Evolutionary conservation across 2,329 filamentous ascomycete genomes (phyloP), one percentile per base, ranked within the genome.

Genomic region (Phyllosticta ampelicida): DNA sequence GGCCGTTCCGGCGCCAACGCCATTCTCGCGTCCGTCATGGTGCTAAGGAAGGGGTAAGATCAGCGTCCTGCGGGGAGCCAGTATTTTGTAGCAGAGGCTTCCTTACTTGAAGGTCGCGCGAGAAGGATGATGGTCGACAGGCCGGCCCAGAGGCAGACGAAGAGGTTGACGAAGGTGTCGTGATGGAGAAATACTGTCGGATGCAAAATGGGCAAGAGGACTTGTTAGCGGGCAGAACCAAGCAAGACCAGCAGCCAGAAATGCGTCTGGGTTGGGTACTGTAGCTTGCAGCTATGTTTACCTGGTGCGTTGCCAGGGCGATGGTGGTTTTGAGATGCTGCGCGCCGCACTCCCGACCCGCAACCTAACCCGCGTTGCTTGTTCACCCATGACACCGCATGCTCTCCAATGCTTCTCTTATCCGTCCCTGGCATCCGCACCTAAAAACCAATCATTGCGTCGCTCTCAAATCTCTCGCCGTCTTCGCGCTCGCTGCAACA

Each of bases 1-100:
- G 58, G 54, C 30, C 58, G 58, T 21, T 59, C 58, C 19, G 51
- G 56, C 44, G 51, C 56, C 20, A 52, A 30, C 23, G 56, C 56
- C 51, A 58, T 48, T 30, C 56, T 36, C 23, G 56, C 48, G 36
- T 29, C 51, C 51, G 26, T 54, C 56, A 58, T 54, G 52, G 28
- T 58, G 56, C 51, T 54, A 48, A 16, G 5, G 23, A n/a, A 44
- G 36, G 36, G 36, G 36, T 44, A n/a, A 5, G 36, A 44, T 44
- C 16, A 44, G 36, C 36, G 36, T n/a, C 36, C 36, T 16, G 36
- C 6, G 13, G 36, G n/a, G 36, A 26, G 10, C 11, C 16, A 11
- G 18, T 10, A 18, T 26, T 20, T 50, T 26, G 49, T 3, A 10
- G 44, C 36, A 16, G 36, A 16, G 13, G 11, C 11, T 44, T 44